These are phyloP conservation scores for Colletotrichum gigasporum DNA, from an alignment of 2,329 filamentous ascomycete species.

Conservation along the genomic window DNA sequence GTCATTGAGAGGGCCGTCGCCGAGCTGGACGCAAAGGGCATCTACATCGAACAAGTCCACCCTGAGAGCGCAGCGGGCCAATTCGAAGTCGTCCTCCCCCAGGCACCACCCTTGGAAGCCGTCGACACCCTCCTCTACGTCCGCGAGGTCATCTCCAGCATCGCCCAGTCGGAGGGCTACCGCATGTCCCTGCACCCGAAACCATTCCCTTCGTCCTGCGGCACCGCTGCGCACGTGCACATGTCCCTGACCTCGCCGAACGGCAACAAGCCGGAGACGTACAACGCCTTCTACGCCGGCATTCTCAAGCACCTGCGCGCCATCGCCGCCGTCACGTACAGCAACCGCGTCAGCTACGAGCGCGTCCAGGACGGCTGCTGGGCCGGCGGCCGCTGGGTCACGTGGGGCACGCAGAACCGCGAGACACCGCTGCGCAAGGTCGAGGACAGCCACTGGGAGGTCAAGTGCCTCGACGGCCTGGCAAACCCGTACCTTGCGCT, in stretches of 20 bases:
- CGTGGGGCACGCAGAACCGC: slow-evolving; percentile 85
- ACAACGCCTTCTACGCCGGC: slow-evolving; percentile 76
- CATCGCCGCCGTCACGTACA: slow-evolving; percentile 75
- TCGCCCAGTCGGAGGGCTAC: slow-evolving; percentile 69
- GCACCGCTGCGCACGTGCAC: slow-evolving; percentile 76
- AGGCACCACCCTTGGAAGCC: slow-evolving; percentile 69
- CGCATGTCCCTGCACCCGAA: slow-evolving; percentile 80
- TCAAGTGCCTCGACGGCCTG: slow-evolving; percentile 81
- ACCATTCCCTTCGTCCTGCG: slow-evolving; percentile 65
- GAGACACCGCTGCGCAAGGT: slow-evolving; percentile 79
- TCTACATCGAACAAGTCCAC: slow-evolving; percentile 78
- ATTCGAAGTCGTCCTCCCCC: slow-evolving; percentile 79
- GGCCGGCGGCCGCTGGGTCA: slow-evolving; percentile 81
- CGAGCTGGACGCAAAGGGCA: slow-evolving; percentile 67
- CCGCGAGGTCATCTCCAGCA: slow-evolving; percentile 72
- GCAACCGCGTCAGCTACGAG: slow-evolving; percentile 73
- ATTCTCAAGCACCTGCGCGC: slow-evolving; percentile 73
- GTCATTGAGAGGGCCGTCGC: slow-evolving; percentile 74
- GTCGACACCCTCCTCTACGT: slow-evolving; percentile 78
- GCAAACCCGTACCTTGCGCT: slow-evolving; percentile 81
- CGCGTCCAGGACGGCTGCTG: slow-evolving; percentile 75
- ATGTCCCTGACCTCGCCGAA: slow-evolving; percentile 67
- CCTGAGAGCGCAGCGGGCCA: slow-evolving; percentile 78
- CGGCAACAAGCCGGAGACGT: slow-evolving; percentile 52
- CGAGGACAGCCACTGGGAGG: slow-evolving; percentile 75